phyloP scores from a whole-genome alignment of 2,329 filamentous ascomycete genomes.

The Cryphonectria parasitica region DNA sequence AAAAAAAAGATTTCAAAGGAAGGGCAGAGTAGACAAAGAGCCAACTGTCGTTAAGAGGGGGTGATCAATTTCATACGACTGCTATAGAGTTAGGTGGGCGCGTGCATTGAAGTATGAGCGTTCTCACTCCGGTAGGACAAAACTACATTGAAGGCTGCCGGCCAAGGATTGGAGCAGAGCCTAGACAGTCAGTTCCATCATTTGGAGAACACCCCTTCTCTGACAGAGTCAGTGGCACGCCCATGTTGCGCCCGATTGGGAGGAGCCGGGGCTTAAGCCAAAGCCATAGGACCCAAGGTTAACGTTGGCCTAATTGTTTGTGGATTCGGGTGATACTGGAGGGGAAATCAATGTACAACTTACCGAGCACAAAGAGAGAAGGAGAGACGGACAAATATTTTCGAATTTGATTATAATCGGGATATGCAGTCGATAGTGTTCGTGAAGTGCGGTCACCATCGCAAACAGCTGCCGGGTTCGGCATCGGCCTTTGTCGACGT shows the following conservation, averaged over 20 bases:
- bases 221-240: neutral
- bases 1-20: neutral
- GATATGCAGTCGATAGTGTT: neutral
- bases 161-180: neutral
- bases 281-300: neutral
- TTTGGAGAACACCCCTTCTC: neutral
- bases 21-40: neutral
- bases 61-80: neutral
- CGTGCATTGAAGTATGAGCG: neutral
- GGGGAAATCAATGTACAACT: neutral
- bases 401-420: neutral
- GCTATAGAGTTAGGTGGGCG: neutral
- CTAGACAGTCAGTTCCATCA: neutral
- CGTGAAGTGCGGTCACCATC: neutral
- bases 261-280: neutral
- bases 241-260: neutral
- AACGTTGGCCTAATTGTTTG: neutral
- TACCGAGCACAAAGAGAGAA: neutral
- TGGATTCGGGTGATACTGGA: neutral
- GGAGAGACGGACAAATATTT: neutral
- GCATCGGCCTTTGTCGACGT: slow-evolving; percentile 3
- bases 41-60: neutral
- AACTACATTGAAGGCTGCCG: neutral
- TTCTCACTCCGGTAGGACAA: neutral
- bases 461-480: slow-evolving; percentile 4